These are phyloP conservation scores for Yarrowia sp. DNA, from an alignment of 805 yeast genomes.

Conservation along the genomic window DNA sequence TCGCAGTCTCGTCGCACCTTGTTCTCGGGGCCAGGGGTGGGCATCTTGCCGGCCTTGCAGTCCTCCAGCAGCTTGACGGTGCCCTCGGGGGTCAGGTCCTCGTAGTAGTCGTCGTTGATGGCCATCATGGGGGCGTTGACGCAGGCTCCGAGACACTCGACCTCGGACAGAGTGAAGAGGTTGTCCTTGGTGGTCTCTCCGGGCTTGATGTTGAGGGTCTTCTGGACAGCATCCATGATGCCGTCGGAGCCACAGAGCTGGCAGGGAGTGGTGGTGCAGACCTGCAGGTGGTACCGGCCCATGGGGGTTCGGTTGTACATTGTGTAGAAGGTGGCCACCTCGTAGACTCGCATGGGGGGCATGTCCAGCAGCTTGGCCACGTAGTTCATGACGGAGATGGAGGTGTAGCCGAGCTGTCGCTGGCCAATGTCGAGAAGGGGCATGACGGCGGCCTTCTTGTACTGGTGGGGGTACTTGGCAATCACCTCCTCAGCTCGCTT, in stretches of 20 bases:
- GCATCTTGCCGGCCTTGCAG: slow-evolving; percentile 60
- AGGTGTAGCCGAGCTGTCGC: slow-evolving; percentile 82
- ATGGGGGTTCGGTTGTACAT: slow-evolving; percentile 85
- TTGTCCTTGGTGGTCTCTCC: slow-evolving; percentile 77
- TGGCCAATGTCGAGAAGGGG: slow-evolving; percentile 83
- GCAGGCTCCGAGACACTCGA: slow-evolving; percentile 90
- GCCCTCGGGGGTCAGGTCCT: slow-evolving; percentile 71
- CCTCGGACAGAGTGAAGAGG: slow-evolving; percentile 78
- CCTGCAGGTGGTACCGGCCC: slow-evolving; percentile 80
- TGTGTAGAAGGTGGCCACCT: slow-evolving; percentile 88
- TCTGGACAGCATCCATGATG: slow-evolving; percentile 67
- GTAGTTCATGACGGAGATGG: slow-evolving; percentile 84
- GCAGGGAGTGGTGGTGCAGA: slow-evolving; percentile 89
- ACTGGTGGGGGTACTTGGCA: slow-evolving; percentile 79
- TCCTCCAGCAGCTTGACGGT: slow-evolving; percentile 60
- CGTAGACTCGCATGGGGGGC: slow-evolving; percentile 94
- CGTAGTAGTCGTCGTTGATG: slow-evolving; percentile 76
- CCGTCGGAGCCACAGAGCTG: slow-evolving; percentile 79
- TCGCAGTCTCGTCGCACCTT: slow-evolving; percentile 69
- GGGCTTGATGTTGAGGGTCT: slow-evolving; percentile 60
- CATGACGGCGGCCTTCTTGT: slow-evolving; percentile 86
- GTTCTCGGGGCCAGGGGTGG: slow-evolving; percentile 66
- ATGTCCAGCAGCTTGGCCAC: slow-evolving; percentile 80
- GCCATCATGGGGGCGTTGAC: slow-evolving; percentile 89
- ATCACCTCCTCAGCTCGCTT: slow-evolving; percentile 69